These are phyloP conservation scores for Rhodotorula sp. DNA, from an alignment of 1,284 basidiomycete species.

Conservation along the genomic window DNA sequence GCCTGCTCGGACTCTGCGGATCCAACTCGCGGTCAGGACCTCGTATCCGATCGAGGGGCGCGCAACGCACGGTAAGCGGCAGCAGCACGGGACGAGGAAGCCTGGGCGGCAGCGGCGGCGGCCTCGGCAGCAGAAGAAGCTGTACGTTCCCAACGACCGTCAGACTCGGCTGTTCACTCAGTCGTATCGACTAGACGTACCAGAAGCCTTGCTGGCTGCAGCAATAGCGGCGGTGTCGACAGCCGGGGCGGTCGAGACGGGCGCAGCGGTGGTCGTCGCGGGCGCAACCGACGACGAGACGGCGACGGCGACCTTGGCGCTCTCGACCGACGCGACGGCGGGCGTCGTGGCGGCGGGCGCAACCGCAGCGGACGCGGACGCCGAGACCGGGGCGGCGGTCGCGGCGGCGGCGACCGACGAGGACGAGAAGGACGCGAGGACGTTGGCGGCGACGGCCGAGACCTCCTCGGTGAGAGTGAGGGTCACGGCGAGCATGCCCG, in stretches of 20 bases:
- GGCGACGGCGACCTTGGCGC: not conserved
- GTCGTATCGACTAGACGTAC: not conserved
- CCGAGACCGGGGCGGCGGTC: not conserved
- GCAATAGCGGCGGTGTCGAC: not conserved
- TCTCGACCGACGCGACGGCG: not conserved
- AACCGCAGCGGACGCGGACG: not conserved
- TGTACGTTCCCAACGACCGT: not conserved
- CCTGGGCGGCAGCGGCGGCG: not conserved
- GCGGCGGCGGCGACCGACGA: too few relatives aligned
- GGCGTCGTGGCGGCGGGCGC: not conserved
- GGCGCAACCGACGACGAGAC: not conserved
- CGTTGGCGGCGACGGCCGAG: not conserved
- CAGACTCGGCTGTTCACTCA: not conserved
- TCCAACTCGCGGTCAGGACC: too few relatives aligned
- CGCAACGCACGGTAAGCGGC: not conserved
- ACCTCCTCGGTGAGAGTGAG: constrained; percentile 3
- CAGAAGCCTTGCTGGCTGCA: constrained; percentile 11
- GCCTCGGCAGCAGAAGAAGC: not conserved
- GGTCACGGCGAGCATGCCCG: constrained; percentile 19
- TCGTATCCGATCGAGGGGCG: too few relatives aligned
- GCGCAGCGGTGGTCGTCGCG: not conserved
- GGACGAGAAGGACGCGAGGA: not conserved
- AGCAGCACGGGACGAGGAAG: not conserved
- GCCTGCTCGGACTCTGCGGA: constrained; percentile 5
- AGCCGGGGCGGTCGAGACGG: not conserved